A percentile compares a stretch with the other conserved stretches of the same genome.
These are phyloP conservation scores for Camellia japonica DNA, from an alignment of 148 eudicot species.

Conservation along the genomic window DNA sequence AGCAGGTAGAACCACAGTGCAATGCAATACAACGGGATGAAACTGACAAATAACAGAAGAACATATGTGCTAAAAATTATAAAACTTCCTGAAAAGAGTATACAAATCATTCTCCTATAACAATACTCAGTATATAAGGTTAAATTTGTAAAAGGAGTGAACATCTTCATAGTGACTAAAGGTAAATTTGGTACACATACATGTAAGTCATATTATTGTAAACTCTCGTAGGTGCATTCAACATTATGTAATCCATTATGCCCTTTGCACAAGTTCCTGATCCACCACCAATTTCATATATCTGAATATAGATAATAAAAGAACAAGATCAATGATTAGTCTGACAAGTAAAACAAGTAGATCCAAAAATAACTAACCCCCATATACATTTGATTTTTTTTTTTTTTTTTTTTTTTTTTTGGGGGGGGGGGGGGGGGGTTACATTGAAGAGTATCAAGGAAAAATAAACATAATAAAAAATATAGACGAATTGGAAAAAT, in stretches of 20 bases:
- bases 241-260: constrained; percentile 91
- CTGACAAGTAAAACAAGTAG: constrained; percentile 6
- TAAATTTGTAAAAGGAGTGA: neutral
- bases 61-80: neutral
- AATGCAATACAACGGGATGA: neutral
- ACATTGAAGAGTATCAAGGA: neutral
- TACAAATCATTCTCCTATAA: neutral
- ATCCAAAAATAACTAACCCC: neutral
- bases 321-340: constrained; percentile 14
- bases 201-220: constrained; percentile 81
- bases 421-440: no score
- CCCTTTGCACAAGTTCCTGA: constrained; percentile 99
- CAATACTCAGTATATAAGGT: neutral
- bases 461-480: neutral
- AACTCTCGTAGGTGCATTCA: constrained; percentile 96
- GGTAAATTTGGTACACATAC: constrained; percentile 44
- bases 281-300: constrained; percentile 99
- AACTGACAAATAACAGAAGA: neutral
- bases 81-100: neutral
- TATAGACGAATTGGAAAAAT: neutral
- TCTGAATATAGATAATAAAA: constrained; percentile 49
- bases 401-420: no score
- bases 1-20: neutral
- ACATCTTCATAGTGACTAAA: neutral
- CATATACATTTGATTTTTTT: neutral